phyloP scores from a whole-genome alignment of 192 early-diverging fungal genomes.

The Podila epicladia region DNA sequence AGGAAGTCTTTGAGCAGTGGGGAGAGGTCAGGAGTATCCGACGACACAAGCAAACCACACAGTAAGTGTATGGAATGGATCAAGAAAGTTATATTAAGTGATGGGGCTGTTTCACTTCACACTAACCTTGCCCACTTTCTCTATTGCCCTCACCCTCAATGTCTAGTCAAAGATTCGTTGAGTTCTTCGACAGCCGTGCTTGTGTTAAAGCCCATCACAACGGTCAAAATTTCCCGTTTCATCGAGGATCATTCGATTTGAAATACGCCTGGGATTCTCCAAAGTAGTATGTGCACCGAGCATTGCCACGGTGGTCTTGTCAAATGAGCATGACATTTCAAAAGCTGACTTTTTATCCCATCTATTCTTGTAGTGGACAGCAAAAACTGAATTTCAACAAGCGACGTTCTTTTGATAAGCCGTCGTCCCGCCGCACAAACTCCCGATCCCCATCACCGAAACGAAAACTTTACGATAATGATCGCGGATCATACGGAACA shows the following conservation, averaged over 20 bases:
- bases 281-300: background rate
- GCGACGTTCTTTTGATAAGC: no score
- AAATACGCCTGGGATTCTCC: background rate
- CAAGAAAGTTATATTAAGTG: background rate
- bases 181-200: conserved; percentile 54
- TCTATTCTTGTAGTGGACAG: no score
- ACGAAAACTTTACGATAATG: no score
- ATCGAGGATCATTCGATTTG: background rate
- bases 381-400: no score
- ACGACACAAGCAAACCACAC: conserved; percentile 12
- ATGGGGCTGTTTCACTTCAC: background rate
- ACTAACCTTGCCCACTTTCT: background rate
- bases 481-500: no score
- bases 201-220: conserved; percentile 27
- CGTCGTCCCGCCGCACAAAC: no score
- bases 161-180: conserved; percentile 51
- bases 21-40: conserved; percentile 58
- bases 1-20: conserved; percentile 37
- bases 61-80: background rate
- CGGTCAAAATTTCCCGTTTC: background rate
- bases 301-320: background rate
- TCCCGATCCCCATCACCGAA: no score
- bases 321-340: no score
- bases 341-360: no score
- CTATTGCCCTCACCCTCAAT: background rate